Conservation (phyloP, 257 asterid genomes). For the Solanum sejunctum region DNA sequence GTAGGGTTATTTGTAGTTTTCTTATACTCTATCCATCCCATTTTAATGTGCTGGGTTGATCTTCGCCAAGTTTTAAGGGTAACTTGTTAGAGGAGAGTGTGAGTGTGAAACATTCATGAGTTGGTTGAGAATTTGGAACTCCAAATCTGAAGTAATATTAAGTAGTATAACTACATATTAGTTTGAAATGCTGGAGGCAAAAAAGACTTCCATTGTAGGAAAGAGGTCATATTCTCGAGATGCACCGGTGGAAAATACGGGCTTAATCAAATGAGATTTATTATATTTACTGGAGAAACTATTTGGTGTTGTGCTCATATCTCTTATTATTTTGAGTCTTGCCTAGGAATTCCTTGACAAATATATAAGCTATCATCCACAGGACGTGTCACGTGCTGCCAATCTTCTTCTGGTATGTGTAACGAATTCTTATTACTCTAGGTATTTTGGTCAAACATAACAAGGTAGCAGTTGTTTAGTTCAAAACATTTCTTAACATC, state of each 20-base stretch:
- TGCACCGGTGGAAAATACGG: not conserved
- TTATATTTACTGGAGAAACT: not conserved
- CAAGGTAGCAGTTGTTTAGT: not conserved
- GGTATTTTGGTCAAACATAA: not conserved
- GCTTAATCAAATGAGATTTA: not conserved
- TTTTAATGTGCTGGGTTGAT: not conserved
- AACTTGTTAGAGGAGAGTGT: not conserved
- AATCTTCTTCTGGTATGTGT: slow-evolving; percentile 70
- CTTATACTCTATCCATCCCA: not conserved
- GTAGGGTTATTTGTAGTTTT: not conserved
- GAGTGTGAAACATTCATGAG: not conserved
- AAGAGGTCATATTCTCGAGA: not conserved
- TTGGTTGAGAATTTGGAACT: not conserved
- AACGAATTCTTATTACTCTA: slow-evolving; percentile 6
- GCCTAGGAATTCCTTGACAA: slow-evolving; percentile 46
- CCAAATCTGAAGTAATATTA: not conserved
- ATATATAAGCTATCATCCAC: slow-evolving; percentile 68
- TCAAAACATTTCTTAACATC: not conserved
- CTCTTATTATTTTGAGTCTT: not conserved
- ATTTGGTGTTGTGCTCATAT: not conserved
- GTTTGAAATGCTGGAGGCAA: not conserved
- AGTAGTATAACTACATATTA: not conserved
- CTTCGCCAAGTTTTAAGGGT: not conserved
- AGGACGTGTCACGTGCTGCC: slow-evolving; percentile 82
- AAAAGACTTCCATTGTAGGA: not conserved